A percentile compares a stretch with the other conserved stretches of the same genome.
These are phyloP conservation scores for Petunia axillaris DNA, from an alignment of 257 asterid genomes.

Conservation along the genomic window DNA sequence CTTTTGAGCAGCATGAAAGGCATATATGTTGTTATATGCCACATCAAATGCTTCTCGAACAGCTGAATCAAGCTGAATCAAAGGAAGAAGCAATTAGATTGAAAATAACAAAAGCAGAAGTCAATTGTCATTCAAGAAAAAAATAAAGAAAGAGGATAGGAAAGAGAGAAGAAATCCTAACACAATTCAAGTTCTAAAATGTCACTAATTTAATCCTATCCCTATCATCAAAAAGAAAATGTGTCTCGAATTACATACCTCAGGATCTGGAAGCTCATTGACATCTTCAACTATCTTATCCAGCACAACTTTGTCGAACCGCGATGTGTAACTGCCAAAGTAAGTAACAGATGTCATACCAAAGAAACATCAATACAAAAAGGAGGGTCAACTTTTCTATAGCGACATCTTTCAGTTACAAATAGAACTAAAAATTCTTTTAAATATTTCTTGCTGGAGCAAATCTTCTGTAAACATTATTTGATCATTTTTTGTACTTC, in stretches of 20 bases:
- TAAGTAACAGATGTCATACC: conserved; percentile 2
- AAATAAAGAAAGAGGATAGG: background rate
- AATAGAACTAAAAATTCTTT: background rate
- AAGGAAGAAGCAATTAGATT: conserved; percentile 16
- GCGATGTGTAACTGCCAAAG: conserved; percentile 67
- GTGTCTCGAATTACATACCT: conserved; percentile 50
- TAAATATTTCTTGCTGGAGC: no score
- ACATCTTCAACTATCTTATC: conserved; percentile 71
- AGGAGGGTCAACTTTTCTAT: background rate
- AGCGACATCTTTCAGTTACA: background rate
- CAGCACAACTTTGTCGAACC: conserved; percentile 83
- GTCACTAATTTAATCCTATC: background rate
- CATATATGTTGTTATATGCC: conserved; percentile 84
- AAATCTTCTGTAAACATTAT: no score
- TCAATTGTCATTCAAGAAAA: conserved; percentile 10
- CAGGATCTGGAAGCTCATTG: conserved; percentile 80
- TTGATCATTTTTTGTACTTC: no score
- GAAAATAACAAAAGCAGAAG: background rate
- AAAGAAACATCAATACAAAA: conserved; percentile 9
- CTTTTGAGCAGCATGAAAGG: conserved; percentile 90
- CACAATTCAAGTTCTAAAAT: background rate
- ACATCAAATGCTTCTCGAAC: conserved; percentile 93
- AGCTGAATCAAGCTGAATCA: conserved; percentile 72
- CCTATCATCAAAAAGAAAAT: background rate
- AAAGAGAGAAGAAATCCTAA: background rate